These are phyloP conservation scores for Euptelea pleiosperma DNA, from an alignment of 164 flowering plant species.

Conservation along the genomic window DNA sequence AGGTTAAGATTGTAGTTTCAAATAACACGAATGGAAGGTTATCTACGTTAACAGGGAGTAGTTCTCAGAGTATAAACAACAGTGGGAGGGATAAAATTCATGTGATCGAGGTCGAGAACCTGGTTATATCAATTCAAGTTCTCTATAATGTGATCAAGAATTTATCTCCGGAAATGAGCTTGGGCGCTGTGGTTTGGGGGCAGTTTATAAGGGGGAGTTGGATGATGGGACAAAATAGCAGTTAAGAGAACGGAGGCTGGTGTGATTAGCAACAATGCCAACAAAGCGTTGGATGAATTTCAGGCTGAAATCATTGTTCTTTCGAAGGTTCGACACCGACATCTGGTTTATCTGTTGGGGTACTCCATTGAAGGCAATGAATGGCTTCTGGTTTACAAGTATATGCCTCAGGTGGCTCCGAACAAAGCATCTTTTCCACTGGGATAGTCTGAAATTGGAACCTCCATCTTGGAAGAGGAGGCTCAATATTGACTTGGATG, in stretches of 20 bases:
- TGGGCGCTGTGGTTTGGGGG: slow-evolving; percentile 9
- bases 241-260: slow-evolving; percentile 12
- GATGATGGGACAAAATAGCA: slow-evolving; percentile 10
- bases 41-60: slow-evolving; percentile 23
- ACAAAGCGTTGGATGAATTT: slow-evolving; percentile 7
- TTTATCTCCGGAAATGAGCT: slow-evolving; percentile 4
- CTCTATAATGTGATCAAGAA: slow-evolving; percentile 5
- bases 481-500: slow-evolving; percentile 8
- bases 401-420: slow-evolving; percentile 8
- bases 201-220: slow-evolving; percentile 9
- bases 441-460: background rate
- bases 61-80: slow-evolving; percentile 29
- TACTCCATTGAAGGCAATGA: slow-evolving; percentile 9
- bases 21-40: slow-evolving; percentile 24
- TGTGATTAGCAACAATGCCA: slow-evolving; percentile 8
- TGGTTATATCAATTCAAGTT: slow-evolving; percentile 8
- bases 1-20: slow-evolving; percentile 42
- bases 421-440: slow-evolving; percentile 10
- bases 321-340: slow-evolving; percentile 10
- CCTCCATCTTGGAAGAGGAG: slow-evolving; percentile 9
- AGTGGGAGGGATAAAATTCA: slow-evolving; percentile 25
- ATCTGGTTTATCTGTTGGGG: slow-evolving; percentile 7
- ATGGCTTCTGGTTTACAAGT: slow-evolving; percentile 5
- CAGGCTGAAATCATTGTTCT: slow-evolving; percentile 10
- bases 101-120: slow-evolving; percentile 10